phyloP scores from a whole-genome alignment of 768 basidiomycete species.

The Rhodotorula sphaerocarpa region DNA sequence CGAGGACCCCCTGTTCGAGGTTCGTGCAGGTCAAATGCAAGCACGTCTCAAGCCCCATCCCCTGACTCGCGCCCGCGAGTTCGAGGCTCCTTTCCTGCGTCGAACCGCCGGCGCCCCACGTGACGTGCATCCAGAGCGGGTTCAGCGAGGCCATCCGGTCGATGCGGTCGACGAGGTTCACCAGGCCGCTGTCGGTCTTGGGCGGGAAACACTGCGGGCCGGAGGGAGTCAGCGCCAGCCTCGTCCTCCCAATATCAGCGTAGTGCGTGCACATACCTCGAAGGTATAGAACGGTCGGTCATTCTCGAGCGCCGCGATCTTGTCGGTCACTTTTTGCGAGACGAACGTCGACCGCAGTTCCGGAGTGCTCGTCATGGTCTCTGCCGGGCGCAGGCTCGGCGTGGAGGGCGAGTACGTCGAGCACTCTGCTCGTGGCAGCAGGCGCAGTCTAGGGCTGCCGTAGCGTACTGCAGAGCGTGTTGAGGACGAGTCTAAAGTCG shows the following conservation, averaged over 20 bases:
- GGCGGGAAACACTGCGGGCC: constrained; percentile 72
- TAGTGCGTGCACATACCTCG: constrained; percentile 47
- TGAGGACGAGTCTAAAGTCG: background rate
- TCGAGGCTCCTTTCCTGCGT: constrained; percentile 82
- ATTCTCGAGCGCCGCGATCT: constrained; percentile 50
- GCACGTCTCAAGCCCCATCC: constrained; percentile 87
- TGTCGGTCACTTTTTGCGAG: constrained; percentile 56
- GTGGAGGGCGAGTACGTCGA: too few relatives aligned
- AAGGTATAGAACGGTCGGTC: constrained; percentile 75
- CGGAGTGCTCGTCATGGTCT: constrained; percentile 10
- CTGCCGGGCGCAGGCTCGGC: too few relatives aligned
- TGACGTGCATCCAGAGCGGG: constrained; percentile 80
- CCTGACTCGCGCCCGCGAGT: constrained; percentile 68
- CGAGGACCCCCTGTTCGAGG: constrained; percentile 93
- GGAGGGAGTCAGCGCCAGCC: too few relatives aligned
- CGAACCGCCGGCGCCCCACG: constrained; percentile 95
- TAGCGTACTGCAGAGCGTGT: too few relatives aligned
- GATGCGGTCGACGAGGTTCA: constrained; percentile 82
- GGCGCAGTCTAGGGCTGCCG: too few relatives aligned
- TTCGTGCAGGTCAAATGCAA: constrained; percentile 99
- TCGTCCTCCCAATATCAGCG: too few relatives aligned
- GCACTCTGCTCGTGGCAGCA: too few relatives aligned
- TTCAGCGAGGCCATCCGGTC: constrained; percentile 64
- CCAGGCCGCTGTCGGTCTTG: constrained; percentile 75
- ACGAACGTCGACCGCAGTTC: constrained; percentile 15